Evolutionary conservation across 345 rosid species (phyloP), one percentile per base, ranked within the genome.

Genomic region (Erodium maritimum): DNA sequence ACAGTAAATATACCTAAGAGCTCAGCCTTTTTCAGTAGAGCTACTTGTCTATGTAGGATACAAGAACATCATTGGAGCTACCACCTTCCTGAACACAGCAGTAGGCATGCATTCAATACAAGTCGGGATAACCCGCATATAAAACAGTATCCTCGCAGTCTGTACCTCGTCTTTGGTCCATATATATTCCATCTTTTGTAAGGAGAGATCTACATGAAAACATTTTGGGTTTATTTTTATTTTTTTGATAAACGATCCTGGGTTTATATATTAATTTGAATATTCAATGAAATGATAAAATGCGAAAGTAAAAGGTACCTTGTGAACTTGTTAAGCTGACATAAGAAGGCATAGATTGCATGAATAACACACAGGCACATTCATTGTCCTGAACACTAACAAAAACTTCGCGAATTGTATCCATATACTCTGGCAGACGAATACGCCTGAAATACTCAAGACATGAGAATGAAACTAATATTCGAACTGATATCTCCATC

Each of bases 101-200:
- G 83, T 76, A n/a, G 87, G 78, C 66, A 93, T 63, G 58, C 63
- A 75, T 57, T 79, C 96, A 21, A 89, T 71, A 75, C 84, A 89
- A 60, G 95, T 89, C 56, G 96, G 96, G 64, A 89, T 80, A 59
- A 93, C 85, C 19, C 95, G 85, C 73, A 89, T 65, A 69, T 79
- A 93, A 79, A 93, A 93, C 73, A 89, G 77, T 59, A 89, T 66
- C 21, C 95, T 87, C 65, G 96, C 82, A 66, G 99, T 85, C 69
- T 93, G 99, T 56, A 93, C 89, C 57, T 87, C 96, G 77, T 93
- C 99, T 66, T 74, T 75, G 64, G 75, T 80, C 99, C 96, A 93
- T 57, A 61, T 57, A 66, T 89, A 89, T 25, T 69, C 78, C 73
- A 75, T 60, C 71, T 67, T 75, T 65, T 67, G 74, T 63, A 73